Conservation (phyloP, 1,284 basidiomycete genomes). For the Malassezia vespertilionis region DNA sequence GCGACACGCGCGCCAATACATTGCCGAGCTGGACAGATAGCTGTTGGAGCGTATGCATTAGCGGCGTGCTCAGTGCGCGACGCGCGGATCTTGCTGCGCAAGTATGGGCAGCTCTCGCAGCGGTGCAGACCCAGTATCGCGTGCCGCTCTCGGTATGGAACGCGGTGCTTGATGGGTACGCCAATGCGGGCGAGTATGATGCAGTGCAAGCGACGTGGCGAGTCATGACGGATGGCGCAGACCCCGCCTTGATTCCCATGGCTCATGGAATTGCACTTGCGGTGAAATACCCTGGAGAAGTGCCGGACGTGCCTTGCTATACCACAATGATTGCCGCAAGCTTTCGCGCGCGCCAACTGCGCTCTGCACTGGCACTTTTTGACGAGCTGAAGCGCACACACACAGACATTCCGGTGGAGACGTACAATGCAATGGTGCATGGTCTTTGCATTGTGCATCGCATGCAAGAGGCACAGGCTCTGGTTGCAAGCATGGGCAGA, state of each 20-base stretch:
- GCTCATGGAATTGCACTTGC: not conserved
- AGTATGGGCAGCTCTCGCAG: slow-evolving; percentile 19
- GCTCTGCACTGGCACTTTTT: slow-evolving; percentile 24
- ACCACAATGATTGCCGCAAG: slow-evolving; percentile 35
- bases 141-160: slow-evolving; percentile 27
- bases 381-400: slow-evolving; percentile 12
- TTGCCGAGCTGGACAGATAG: slow-evolving; percentile 26
- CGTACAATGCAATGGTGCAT: slow-evolving; percentile 31
- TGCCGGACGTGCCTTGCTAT: slow-evolving; percentile 26
- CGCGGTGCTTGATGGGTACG: slow-evolving; percentile 31
- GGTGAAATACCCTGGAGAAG: not conserved
- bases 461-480: slow-evolving; percentile 16
- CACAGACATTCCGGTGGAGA: slow-evolving; percentile 21
- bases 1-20: not conserved
- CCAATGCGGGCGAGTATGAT: slow-evolving; percentile 20
- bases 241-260: not conserved
- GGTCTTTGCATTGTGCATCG: slow-evolving; percentile 21
- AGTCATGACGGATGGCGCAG: slow-evolving; percentile 10
- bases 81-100: slow-evolving; percentile 25
- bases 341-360: slow-evolving; percentile 18
- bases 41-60: slow-evolving; percentile 28
- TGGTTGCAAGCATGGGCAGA: slow-evolving; percentile 25
- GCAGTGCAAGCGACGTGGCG: slow-evolving; percentile 26
- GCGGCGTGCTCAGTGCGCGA: slow-evolving; percentile 22
- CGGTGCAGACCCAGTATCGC: slow-evolving; percentile 11